Percentiles rank a stretch among this genome's conserved stretches.
Conservation (phyloP, 129 eudicot species). For the Centrapalus pauciflorus region DNA sequence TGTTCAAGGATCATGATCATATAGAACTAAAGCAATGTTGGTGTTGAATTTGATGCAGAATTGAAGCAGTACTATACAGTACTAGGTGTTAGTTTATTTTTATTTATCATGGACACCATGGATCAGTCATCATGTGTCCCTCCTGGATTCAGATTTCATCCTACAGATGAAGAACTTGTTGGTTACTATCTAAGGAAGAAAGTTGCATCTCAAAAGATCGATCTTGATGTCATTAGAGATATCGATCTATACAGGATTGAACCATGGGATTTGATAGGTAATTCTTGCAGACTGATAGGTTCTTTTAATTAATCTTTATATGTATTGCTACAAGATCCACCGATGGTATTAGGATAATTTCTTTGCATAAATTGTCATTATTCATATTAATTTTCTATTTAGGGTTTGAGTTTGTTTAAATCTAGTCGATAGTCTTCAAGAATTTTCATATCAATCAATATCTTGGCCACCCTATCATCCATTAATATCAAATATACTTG, state of each 20-base stretch:
- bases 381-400: too few species aligned
- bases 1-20: slow-evolving; percentile 40
- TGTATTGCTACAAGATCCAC: slow-evolving; percentile 15
- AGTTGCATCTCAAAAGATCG: slow-evolving; percentile 75
- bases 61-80: slow-evolving; percentile 21
- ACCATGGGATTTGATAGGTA: slow-evolving; percentile 93
- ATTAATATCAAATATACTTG: neutral
- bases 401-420: slow-evolving; percentile 15
- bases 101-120: slow-evolving; percentile 42
- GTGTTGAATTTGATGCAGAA: slow-evolving; percentile 54
- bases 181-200: slow-evolving; percentile 85
- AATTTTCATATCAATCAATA: too few species aligned
- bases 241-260: slow-evolving; percentile 81
- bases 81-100: neutral
- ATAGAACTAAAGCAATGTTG: slow-evolving; percentile 16
- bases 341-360: neutral
- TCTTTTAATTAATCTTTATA: neutral
- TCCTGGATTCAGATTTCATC: slow-evolving; percentile 85
- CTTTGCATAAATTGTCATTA: neutral
- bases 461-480: neutral
- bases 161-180: slow-evolving; percentile 79
- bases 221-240: slow-evolving; percentile 79
- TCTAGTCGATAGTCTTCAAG: too few species aligned
- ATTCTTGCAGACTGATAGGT: too few species aligned
- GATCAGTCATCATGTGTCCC: slow-evolving; percentile 71